A percentile compares a stretch with the other conserved stretches of the same genome.
Evolutionary conservation across 164 flowering plant species (phyloP).

Genomic region (Malania oleifera): DNA sequence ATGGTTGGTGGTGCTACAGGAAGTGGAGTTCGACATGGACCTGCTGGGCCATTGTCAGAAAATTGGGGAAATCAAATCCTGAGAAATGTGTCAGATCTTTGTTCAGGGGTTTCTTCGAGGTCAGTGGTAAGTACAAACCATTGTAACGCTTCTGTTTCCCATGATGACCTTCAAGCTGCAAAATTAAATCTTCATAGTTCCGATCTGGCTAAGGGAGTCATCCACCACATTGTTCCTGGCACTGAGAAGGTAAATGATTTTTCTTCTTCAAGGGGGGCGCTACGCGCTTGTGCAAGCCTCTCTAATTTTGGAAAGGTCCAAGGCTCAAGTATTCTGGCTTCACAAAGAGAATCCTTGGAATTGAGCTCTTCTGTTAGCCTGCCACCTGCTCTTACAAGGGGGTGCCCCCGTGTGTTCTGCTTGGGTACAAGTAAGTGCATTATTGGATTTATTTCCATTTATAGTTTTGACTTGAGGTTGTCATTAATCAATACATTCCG

Average conservation of each 20-base stretch:
- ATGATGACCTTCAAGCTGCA: slow-evolving; percentile 17
- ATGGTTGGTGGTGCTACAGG: slow-evolving; percentile 12
- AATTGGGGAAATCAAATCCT: slow-evolving; percentile 14
- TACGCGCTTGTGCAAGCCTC: slow-evolving; percentile 13
- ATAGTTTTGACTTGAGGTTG: neutral
- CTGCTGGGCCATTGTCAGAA: slow-evolving; percentile 22
- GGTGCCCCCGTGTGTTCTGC: slow-evolving; percentile 51
- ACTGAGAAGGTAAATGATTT: slow-evolving; percentile 20
- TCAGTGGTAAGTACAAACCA: slow-evolving; percentile 9
- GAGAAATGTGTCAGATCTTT: slow-evolving; percentile 18
- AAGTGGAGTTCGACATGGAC: slow-evolving; percentile 17
- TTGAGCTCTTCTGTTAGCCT: slow-evolving; percentile 12
- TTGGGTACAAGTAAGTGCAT: slow-evolving; percentile 40
- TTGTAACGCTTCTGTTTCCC: slow-evolving; percentile 14
- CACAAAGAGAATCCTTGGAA: slow-evolving; percentile 17
- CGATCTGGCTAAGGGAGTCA: slow-evolving; percentile 19
- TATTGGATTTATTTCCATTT: neutral
- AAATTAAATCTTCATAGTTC: slow-evolving; percentile 16
- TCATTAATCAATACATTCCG: neutral
- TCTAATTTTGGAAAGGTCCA: slow-evolving; percentile 15
- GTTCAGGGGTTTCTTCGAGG: slow-evolving; percentile 21
- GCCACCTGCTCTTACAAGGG: slow-evolving; percentile 21
- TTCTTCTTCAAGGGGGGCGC: slow-evolving; percentile 18
- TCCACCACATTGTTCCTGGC: slow-evolving; percentile 16
- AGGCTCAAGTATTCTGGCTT: slow-evolving; percentile 11